A percentile compares a stretch with the other conserved stretches of the same genome.
These are phyloP conservation scores for Mycena chlorophos DNA, from an alignment of 768 basidiomycete genomes.

Conservation along the genomic window DNA sequence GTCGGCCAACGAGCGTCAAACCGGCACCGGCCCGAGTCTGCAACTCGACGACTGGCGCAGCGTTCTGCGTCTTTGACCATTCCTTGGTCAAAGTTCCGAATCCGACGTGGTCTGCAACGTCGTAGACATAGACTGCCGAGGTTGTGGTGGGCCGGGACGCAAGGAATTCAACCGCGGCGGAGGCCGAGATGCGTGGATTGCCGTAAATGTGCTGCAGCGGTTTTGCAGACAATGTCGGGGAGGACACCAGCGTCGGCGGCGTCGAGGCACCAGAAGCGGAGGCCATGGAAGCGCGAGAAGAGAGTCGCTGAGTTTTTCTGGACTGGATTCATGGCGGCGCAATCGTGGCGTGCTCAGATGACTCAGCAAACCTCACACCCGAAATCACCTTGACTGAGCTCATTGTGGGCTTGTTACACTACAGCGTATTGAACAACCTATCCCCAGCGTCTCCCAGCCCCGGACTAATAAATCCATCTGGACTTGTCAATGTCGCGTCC, in stretches of 20 bases:
- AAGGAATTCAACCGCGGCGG: constrained; percentile 66
- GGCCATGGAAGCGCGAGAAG: constrained; percentile 17
- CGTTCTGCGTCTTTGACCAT: constrained; percentile 49
- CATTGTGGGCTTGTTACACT: constrained; percentile 24
- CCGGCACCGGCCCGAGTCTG: constrained; percentile 89
- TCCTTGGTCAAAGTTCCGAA: constrained; percentile 73
- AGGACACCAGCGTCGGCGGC: constrained; percentile 41
- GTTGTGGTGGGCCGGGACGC: constrained; percentile 55
- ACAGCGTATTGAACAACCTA: constrained; percentile 76
- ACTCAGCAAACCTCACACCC: constrained; percentile 28
- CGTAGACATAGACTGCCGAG: constrained; percentile 77
- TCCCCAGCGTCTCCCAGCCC: constrained; percentile 93
- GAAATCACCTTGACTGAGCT: no score
- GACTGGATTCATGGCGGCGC: constrained; percentile 15
- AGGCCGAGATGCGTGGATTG: constrained; percentile 53
- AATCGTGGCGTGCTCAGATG: constrained; percentile 23
- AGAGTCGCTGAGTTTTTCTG: constrained; percentile 20
- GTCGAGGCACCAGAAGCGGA: constrained; percentile 39
- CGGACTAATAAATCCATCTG: constrained; percentile 80
- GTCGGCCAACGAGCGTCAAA: constrained; percentile 70
- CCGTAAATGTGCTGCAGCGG: constrained; percentile 34
- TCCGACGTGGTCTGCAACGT: constrained; percentile 81
- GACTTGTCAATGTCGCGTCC: constrained; percentile 63
- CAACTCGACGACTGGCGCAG: constrained; percentile 61
- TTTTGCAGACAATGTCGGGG: constrained; percentile 36